phyloP scores from a whole-genome alignment of 2,329 filamentous ascomycete genomes.

The Davidsoniella australis region DNA sequence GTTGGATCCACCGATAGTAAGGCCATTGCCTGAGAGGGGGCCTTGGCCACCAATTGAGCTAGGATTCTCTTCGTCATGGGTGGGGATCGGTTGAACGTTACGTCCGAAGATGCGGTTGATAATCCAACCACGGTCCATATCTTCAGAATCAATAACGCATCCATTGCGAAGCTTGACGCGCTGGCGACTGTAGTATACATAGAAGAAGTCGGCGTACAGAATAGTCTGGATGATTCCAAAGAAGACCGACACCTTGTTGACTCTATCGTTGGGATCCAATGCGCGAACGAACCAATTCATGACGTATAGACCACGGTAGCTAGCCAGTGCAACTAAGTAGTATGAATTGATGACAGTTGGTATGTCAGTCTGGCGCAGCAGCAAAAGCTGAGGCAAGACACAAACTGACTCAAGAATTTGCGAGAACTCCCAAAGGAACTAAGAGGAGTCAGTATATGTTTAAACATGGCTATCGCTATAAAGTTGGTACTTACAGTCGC shows the following conservation, averaged over 20 bases:
- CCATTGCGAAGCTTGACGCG: constrained; percentile 83
- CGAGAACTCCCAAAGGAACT: constrained; percentile 78
- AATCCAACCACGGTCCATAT: constrained; percentile 71
- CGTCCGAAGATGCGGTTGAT: constrained; percentile 61
- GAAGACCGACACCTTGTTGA: constrained; percentile 58
- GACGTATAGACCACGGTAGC: constrained; percentile 78
- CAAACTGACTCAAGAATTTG: constrained; percentile 83
- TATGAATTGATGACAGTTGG: constrained; percentile 95
- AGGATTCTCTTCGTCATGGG: constrained; percentile 43
- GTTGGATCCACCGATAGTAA: constrained; percentile 2
- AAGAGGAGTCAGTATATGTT: constrained; percentile 1
- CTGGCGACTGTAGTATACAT: constrained; percentile 90
- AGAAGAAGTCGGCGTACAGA: constrained; percentile 84
- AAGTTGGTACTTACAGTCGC: constrained; percentile 26
- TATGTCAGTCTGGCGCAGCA: constrained; percentile 85
- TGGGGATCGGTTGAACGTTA: constrained; percentile 25
- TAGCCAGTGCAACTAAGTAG: constrained; percentile 75
- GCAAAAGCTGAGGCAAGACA: constrained; percentile 76
- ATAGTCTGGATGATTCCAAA: constrained; percentile 82
- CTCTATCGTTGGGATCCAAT: constrained; percentile 39
- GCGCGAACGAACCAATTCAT: constrained; percentile 73
- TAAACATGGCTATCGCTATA: neutral
- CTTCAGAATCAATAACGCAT: constrained; percentile 77
- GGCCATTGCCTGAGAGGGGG: constrained; percentile 13
- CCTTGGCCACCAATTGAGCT: constrained; percentile 19